Evolutionary conservation across 495 filamentous ascomycete species (phyloP), one percentile per base, ranked within the genome.

Genomic region (Parathielavia hyrcaniae): DNA sequence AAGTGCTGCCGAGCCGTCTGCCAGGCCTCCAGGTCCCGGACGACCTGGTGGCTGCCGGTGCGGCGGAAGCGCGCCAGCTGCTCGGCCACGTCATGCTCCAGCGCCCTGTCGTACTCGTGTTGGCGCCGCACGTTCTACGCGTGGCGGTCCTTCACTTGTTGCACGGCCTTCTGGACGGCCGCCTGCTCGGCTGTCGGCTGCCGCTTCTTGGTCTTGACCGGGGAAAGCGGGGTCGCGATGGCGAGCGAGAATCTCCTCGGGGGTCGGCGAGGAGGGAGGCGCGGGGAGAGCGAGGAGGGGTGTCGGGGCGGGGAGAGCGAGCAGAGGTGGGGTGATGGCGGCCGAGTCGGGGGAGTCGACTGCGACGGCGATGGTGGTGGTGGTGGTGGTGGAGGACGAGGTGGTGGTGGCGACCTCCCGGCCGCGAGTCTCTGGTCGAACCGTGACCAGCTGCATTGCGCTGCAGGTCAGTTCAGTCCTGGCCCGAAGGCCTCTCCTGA

Each of bases 341-440:
- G 19, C 43, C 41, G 53, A n/a, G 53, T 9, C n/a, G 43, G 53
- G 17, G 53, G 53, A 16, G 40, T 14, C 52, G 5, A 54, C 40
- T 8, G 39, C 43, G 34, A 30, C 19, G n/a, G 43, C 1, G 50
- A 16, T 30, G 50, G 38, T 41, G 50, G 38, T 43, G 38, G n/a
- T 19, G 36, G 16, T 6, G 22, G 14, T 4, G 20, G 50, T 8
- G 23, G 14, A n/a, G 20, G 32, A 50, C n/a, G 32, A 6, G 8
- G 48, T 35, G 44, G 23, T 5, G 22, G 22, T 7, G 23, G 45
- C 4, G 1, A 6, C 19, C 35, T 39, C 32, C 32, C 32, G 32
- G 32, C 0, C 4, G 32, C 48, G 32, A 4, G 6, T 12, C 32
- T 36, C 32, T 36, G 32, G 46, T 34, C 16, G 1, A 8, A 12